Evolutionary conservation across 23 red algal species (phyloP), one percentile per base, ranked within the genome.

Genomic region (Gracilaria vermiculophylla): DNA sequence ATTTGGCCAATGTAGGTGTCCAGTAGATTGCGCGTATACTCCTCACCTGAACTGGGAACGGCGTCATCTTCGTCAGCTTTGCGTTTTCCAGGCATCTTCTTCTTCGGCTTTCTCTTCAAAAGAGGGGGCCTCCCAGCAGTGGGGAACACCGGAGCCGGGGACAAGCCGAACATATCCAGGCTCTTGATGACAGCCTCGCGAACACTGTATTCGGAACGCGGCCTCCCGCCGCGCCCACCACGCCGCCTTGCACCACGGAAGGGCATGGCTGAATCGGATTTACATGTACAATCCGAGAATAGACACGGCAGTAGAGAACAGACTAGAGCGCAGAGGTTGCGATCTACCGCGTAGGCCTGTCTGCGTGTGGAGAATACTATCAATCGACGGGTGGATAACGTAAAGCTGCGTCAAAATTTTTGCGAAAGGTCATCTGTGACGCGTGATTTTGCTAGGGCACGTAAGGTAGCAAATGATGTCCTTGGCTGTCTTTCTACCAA

Each of bases 1-100:
- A 88, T 61, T 58, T 94, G 93, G 2, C 93, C 93, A 42, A 95
- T 89, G 60, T 95, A 95, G 27, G 85, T 95, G 2, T 91, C 93
- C 14, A 95, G 80, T 34, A 89, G 75, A 71, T 91, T 90, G 54
- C 54, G 52, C 14, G 93, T 74, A 54, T 95, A 95, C 69, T 95
- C 93, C 28, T 95, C 93, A 7, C 93, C 93, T 10, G 86, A 91
- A 43, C 72, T 82, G 53, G 62, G 85, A 45, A 62, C 81, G 2
- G 25, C 85, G n/a, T 86, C 84, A 14, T 85, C 80, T 49, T 83
- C 81, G 15, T 80, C 91, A 12, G 70, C 40, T 39, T 85, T 85
- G 19, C 69, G 53, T 19, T 53, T 62, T 40, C 80, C 80, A 32
- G 41, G 10, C 17, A 37, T n/a, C 41, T 69, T 65, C 43, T 78